phyloP scores from a whole-genome alignment of 164 flowering plant genomes.

The Platanus orientalis region DNA sequence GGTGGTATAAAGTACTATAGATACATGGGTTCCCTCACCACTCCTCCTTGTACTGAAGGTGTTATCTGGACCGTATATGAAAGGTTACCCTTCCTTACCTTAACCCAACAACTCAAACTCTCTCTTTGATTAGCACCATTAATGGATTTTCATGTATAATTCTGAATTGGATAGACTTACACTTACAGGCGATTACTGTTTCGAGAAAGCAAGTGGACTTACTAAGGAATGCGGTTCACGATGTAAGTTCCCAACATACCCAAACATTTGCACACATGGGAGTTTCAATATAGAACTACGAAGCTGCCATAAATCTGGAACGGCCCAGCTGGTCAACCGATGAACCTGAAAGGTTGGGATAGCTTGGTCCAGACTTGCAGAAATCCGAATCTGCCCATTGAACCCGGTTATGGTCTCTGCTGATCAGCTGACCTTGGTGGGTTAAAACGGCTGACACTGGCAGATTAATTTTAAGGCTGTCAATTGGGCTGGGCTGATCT shows the following conservation, averaged over 20 bases:
- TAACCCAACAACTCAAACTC: neutral
- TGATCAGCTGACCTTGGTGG: too few relatives aligned
- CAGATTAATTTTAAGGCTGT: too few relatives aligned
- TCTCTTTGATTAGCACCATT: neutral
- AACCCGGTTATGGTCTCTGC: slow-evolving; percentile 7
- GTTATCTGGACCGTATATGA: slow-evolving; percentile 24
- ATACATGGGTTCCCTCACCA: slow-evolving; percentile 30
- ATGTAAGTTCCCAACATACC: too few relatives aligned
- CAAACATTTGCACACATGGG: too few relatives aligned
- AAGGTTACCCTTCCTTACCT: slow-evolving; percentile 10
- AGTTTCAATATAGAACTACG: too few relatives aligned
- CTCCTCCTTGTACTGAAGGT: slow-evolving; percentile 29
- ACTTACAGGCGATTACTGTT: slow-evolving; percentile 18
- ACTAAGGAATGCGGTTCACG: slow-evolving; percentile 16
- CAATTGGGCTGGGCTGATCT: too few relatives aligned
- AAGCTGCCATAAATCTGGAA: too few relatives aligned
- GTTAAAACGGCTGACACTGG: too few relatives aligned
- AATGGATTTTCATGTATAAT: neutral
- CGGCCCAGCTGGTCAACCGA: too few relatives aligned
- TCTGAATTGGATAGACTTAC: neutral
- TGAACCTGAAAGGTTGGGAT: too few relatives aligned
- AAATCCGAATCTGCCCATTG: slow-evolving; percentile 1
- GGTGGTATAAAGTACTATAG: slow-evolving; percentile 22
- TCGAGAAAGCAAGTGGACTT: slow-evolving; percentile 17
- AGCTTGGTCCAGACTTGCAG: too few relatives aligned